Evolutionary conservation across 805 yeast genomes (phyloP), one percentile per base, ranked within the genome.

Genomic region (Saturnispora bothae): DNA sequence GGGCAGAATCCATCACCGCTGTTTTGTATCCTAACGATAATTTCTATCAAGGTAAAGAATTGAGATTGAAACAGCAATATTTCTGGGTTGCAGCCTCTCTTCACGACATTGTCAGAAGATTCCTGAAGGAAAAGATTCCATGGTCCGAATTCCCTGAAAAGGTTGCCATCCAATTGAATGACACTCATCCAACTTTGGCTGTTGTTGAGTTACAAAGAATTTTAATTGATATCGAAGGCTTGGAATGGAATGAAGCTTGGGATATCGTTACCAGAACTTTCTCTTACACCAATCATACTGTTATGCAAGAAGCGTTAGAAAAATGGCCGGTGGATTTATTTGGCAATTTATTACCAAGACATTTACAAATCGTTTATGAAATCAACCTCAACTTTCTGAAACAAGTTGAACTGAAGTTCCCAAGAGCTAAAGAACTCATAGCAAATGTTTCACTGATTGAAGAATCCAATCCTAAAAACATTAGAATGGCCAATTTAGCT

Each of bases 1-100:
- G 76, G 40, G 96, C 96, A 3, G 95, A 84, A 60, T 78, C 94
- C 18, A 84, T 86, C 51, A 84, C 96, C 27, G 84, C 96, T 5
- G 95, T 86, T 14, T 66, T 86, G 54, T 86, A 86, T 60, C 96
- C 96, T 47, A 86, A 86, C 61, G 96, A 86, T 59, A 88, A 86
- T 60, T 88, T 86, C 57, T 81, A 83, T 53, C 72, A 76, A 47
- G 96, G 96, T 51, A 86, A 88, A 61, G 95, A 84, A 57, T 69
- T 86, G 54, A 76, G 96, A 57, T 73, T 86, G 60, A 88, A 88
- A 61, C 96, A 86, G 65, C 96, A 86, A 62, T 88, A 85, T 62
- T 88, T 86, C 64, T 86, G 96, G 96, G 95, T 88, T 38, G 78
- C 94, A 36, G 96, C 96, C 25, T 83, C 95, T 13, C 69, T 88